Conservation (phyloP, 768 basidiomycete species). For the Asterophora parasitica region DNA sequence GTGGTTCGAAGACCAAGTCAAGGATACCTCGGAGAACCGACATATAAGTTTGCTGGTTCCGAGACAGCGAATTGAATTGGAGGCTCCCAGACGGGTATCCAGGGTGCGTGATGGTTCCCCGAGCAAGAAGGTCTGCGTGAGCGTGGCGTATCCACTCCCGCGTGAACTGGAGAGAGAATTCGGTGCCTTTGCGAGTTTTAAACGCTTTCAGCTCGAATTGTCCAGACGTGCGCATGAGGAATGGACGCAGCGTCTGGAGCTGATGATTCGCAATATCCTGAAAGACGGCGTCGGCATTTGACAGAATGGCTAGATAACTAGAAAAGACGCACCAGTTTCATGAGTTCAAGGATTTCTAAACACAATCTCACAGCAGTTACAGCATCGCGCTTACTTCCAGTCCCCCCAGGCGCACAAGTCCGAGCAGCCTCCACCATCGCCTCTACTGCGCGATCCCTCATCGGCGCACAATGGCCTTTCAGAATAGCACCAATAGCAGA, state of each 20-base stretch:
- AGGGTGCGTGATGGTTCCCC: constrained; percentile 40
- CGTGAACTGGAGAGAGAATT: constrained; percentile 47
- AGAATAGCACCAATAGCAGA: constrained; percentile 73
- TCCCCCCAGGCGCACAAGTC: constrained; percentile 48
- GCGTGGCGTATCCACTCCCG: constrained; percentile 62
- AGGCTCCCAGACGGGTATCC: constrained; percentile 37
- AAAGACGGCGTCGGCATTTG: constrained; percentile 18
- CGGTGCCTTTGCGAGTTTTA: constrained; percentile 47
- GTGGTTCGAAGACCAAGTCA: constrained; percentile 61
- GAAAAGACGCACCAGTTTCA: constrained; percentile 74
- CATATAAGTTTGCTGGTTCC: constrained; percentile 52
- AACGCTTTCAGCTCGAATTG: constrained; percentile 79
- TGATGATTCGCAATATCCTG: constrained; percentile 98
- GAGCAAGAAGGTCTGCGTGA: constrained; percentile 38
- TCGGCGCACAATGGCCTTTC: constrained; percentile 90
- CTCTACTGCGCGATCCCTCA: constrained; percentile 82
- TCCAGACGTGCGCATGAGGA: constrained; percentile 73
- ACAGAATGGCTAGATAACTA: constrained; percentile 3
- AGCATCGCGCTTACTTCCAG: constrained; percentile 55
- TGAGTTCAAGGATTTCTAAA: constrained; percentile 87
- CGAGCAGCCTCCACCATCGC: constrained; percentile 73
- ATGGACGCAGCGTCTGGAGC: constrained; percentile 88
- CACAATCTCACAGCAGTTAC: constrained; percentile 75
- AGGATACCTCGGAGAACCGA: constrained; percentile 55
- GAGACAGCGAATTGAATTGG: constrained; percentile 40